phyloP scores from a whole-genome alignment of 2,329 filamentous ascomycete genomes.

The Clonostachys byssicola region DNA sequence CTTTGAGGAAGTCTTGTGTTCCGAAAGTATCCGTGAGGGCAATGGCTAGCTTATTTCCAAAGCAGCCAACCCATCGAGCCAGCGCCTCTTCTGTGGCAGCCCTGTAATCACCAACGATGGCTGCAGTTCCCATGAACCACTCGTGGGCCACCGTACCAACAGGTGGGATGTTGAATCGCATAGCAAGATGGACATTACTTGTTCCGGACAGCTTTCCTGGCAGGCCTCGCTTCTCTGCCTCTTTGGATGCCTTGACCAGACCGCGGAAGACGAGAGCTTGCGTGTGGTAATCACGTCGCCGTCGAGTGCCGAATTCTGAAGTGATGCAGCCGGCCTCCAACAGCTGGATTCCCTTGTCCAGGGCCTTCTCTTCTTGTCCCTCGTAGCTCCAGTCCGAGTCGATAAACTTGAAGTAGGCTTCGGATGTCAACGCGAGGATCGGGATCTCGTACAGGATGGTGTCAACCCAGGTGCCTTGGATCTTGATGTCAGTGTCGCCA shows the following conservation, averaged over 20 bases:
- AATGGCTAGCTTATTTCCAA: constrained; percentile 80
- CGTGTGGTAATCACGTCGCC: constrained; percentile 89
- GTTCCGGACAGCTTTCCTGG: constrained; percentile 78
- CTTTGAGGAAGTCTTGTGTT: constrained; percentile 80
- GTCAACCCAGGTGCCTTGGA: constrained; percentile 84
- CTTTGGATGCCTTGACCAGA: constrained; percentile 72
- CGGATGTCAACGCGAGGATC: constrained; percentile 83
- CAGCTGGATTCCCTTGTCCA: constrained; percentile 72
- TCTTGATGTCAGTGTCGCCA: constrained; percentile 73
- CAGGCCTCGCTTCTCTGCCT: constrained; percentile 60
- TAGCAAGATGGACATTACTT: constrained; percentile 95
- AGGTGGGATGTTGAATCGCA: constrained; percentile 81
- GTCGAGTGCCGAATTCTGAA: constrained; percentile 89
- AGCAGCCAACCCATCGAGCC: constrained; percentile 85
- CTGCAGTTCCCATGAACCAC: constrained; percentile 99
- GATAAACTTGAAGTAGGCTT: constrained; percentile 97
- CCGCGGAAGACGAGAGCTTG: constrained; percentile 90
- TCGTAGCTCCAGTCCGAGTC: constrained; percentile 89
- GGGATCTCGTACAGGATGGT: constrained; percentile 98
- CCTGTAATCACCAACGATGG: constrained; percentile 81
- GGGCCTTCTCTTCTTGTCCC: constrained; percentile 81
- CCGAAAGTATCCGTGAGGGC: constrained; percentile 96
- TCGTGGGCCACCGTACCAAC: constrained; percentile 91
- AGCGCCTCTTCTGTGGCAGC: constrained; percentile 81
- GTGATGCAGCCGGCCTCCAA: constrained; percentile 81